Evolutionary conservation across 331 rosid genomes (phyloP).

Genomic region (Pyracantha coccinea): DNA sequence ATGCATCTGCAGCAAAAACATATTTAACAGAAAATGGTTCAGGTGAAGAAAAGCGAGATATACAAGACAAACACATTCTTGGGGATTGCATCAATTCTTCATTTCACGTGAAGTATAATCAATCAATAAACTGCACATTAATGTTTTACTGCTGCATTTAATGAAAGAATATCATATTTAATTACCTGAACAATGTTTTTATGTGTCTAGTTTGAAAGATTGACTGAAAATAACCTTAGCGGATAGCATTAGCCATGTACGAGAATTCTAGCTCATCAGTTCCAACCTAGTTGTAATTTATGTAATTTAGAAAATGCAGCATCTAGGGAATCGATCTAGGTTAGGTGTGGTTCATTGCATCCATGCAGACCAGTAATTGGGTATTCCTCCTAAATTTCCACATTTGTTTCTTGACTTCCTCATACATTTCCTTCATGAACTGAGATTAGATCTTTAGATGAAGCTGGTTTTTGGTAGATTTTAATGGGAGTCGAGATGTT

Average conservation of each 20-base stretch:
- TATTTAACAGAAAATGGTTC: background rate
- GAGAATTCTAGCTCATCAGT: background rate
- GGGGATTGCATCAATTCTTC: background rate
- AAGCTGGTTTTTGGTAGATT: background rate
- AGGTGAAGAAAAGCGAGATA: background rate
- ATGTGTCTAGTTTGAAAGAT: background rate
- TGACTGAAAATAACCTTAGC: background rate
- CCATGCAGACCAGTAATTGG: background rate
- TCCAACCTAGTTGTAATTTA: background rate
- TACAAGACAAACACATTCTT: background rate
- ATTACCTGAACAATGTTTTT: background rate
- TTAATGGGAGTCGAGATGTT: background rate
- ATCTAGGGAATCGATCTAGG: background rate
- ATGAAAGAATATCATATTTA: background rate
- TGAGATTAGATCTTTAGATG: background rate
- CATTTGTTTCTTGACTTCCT: background rate
- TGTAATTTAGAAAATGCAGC: background rate
- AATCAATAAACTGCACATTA: background rate
- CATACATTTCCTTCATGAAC: background rate
- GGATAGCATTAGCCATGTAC: background rate
- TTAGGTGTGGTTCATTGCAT: background rate
- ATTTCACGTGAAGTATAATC: background rate
- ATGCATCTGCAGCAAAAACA: slow-evolving; percentile 57
- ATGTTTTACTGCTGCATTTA: background rate
- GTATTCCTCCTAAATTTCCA: background rate